Evolutionary conservation across 2,329 filamentous ascomycete genomes (phyloP).

Genomic region (Magnaporthiopsis incrustans): DNA sequence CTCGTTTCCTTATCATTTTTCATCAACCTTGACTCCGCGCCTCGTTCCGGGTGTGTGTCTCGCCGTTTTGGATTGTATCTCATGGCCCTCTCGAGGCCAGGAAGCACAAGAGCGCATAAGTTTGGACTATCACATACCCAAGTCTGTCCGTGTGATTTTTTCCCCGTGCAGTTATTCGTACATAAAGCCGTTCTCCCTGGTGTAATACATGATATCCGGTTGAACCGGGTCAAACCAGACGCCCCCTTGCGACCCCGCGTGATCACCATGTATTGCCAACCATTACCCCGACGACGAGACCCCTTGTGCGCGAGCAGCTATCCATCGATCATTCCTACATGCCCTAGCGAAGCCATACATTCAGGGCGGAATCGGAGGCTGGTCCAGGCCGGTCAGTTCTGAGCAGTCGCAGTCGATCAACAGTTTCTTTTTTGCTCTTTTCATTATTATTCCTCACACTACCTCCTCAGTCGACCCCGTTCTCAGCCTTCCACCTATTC

Average conservation of each 20-base stretch:
- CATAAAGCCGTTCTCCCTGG: background rate
- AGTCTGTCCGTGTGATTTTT: background rate
- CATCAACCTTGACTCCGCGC: background rate
- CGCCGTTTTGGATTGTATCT: background rate
- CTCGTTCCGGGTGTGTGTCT: background rate
- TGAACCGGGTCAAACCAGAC: background rate
- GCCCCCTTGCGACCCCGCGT: too few relatives aligned
- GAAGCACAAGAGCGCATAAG: background rate
- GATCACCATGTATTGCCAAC: background rate
- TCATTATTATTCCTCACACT: background rate
- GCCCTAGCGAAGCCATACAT: background rate
- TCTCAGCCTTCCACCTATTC: constrained; percentile 59
- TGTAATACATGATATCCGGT: background rate
- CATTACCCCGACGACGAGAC: background rate
- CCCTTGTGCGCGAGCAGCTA: background rate
- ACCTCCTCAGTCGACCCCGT: constrained; percentile 45
- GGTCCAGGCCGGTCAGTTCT: background rate
- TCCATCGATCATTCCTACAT: background rate
- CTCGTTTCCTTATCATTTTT: background rate
- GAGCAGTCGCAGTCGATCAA: background rate
- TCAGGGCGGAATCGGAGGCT: background rate
- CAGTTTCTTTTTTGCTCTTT: background rate
- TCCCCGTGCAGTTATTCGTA: background rate
- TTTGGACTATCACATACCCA: background rate
- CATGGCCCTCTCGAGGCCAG: too few relatives aligned